Evolutionary conservation across 2,329 filamentous ascomycete species (phyloP).

Genomic region (Nemania sp.): DNA sequence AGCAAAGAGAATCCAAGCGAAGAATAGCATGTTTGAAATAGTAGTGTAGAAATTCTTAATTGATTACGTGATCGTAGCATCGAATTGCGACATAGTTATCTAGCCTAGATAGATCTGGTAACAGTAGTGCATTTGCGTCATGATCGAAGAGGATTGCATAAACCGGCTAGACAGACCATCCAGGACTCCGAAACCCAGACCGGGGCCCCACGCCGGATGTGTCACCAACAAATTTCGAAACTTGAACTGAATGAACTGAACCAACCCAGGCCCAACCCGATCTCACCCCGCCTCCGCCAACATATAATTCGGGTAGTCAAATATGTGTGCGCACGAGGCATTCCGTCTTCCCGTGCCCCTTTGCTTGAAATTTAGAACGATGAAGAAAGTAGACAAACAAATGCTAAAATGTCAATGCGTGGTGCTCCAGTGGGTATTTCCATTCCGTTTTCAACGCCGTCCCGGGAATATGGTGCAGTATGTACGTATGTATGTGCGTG

Average conservation of each 20-base stretch:
- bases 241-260: background rate
- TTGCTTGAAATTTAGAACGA: background rate
- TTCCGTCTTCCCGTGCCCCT: background rate
- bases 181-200: background rate
- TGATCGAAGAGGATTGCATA: conserved; percentile 14
- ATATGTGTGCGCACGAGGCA: background rate
- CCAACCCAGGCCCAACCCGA: too few species aligned
- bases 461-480: conserved; percentile 1
- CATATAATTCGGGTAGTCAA: background rate
- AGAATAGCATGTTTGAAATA: background rate
- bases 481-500: background rate
- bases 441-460: conserved; percentile 17
- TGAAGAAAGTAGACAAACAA: background rate
- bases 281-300: background rate
- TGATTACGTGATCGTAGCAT: conserved; percentile 8
- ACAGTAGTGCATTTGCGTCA: conserved; percentile 23
- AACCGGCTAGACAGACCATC: background rate
- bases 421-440: conserved; percentile 16
- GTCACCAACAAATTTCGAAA: background rate
- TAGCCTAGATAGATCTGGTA: background rate
- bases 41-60: background rate
- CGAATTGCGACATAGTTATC: background rate
- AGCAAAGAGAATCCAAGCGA: background rate
- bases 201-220: background rate
- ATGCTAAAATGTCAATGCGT: background rate